Base-by-base conservation (phyloP, 2,329 filamentous ascomycete species). In the Magnaporthales sp. region DNA sequence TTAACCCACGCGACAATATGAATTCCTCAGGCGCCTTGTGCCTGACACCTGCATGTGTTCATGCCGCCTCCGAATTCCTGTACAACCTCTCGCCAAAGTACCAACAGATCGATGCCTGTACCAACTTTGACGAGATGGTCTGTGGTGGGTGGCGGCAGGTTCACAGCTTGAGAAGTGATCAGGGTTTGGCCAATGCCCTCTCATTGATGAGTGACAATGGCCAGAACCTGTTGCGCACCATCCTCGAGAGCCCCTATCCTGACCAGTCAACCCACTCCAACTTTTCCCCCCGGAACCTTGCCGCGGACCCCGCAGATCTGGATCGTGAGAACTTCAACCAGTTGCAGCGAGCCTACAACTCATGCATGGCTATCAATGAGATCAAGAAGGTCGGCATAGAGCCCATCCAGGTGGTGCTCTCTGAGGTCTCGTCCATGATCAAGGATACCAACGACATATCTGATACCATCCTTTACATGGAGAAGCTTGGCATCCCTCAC, bases 91-190 rank as follows among this genome's bases (percentile, higher is more conserved):
- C 86, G 19, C 84, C 86, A 8, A 78, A 73, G 66, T 88, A 90
- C 74, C 79, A 84, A 68, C 75, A 85, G 2, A 78, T 91, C 54
- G 87, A 91, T 72, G 85, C 89, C 1, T 92, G 89, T 71, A 83
- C 80, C n/a, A 77, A 91, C 72, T 92, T 92, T 68, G 86, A 90
- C 68, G 80, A 87, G 73, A 82, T 87, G 67, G 86, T 87, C 24
- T 91, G 89, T 71, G 88, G 86, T 66, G 89, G 89, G 11, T 91
- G 88, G 84, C 80, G 83, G 65, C 80, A 85, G 26, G 81, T 79
- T 10, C 84, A 91, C 76, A 88, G 90, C 71, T 82, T 91, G 67
- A 84, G 88, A 3, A 78, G 86, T 3, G 89, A 91, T n/a, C 84
- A 88, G 69, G 82, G 84, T 38, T 81, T 83, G 70, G 82, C 82